These are phyloP conservation scores for Melampsora larici-populina DNA, from an alignment of 1,284 basidiomycete species.

Conservation along the genomic window DNA sequence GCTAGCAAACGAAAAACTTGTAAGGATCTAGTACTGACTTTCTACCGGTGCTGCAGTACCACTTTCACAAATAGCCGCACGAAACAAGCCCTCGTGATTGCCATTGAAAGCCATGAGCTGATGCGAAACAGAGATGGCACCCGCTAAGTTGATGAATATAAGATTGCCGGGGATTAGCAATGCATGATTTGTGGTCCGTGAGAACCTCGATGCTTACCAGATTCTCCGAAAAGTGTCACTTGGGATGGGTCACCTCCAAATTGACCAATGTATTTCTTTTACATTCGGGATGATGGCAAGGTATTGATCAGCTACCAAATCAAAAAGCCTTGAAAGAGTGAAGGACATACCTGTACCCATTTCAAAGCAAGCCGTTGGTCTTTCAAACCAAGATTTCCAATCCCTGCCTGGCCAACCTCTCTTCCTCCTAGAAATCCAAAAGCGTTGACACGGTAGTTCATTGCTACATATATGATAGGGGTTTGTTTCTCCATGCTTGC, in stretches of 20 bases:
- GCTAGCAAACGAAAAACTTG: too few species aligned
- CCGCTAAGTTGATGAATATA: background rate
- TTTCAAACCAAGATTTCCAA: constrained; percentile 26
- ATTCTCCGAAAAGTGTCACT: background rate
- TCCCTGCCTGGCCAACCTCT: constrained; percentile 6
- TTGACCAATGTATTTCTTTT: constrained; percentile 2
- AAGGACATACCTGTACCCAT: constrained; percentile 15
- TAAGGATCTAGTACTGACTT: background rate
- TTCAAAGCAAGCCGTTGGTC: constrained; percentile 22
- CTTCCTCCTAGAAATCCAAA: constrained; percentile 30
- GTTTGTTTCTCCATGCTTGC: background rate
- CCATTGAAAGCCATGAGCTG: constrained; percentile 1
- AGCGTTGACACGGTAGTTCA: constrained; percentile 8
- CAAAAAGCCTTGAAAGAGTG: background rate
- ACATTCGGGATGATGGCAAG: background rate
- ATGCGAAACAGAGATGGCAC: constrained; percentile 2
- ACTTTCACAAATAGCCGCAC: constrained; percentile 8
- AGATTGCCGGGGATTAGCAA: background rate
- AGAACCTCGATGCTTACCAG: background rate
- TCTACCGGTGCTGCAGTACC: background rate
- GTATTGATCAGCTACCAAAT: background rate
- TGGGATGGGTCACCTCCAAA: constrained; percentile 3
- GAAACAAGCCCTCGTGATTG: background rate
- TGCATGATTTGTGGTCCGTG: too few species aligned
- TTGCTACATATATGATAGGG: constrained; percentile 4